phyloP scores from a whole-genome alignment of 192 early-diverging fungal species.

The Obelidium mucronatum region DNA sequence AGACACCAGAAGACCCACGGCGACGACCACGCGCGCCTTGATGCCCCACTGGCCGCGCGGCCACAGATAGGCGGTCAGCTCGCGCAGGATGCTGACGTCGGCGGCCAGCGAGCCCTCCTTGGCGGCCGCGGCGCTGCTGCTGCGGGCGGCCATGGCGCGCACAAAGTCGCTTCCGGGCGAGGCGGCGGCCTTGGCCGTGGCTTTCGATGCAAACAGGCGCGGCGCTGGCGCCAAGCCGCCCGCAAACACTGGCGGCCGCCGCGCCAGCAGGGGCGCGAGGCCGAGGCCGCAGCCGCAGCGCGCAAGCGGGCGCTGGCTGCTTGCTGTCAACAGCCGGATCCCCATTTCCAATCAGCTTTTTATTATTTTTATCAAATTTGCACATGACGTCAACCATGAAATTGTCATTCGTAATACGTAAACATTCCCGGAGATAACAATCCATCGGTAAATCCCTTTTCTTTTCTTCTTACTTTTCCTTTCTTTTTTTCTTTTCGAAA shows the following conservation, averaged over 20 bases:
- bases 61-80: conserved; percentile 86
- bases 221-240: background rate
- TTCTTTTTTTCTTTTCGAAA: too few species aligned
- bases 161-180: background rate
- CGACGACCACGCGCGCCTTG: conserved; percentile 86
- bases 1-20: conserved; percentile 79
- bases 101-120: conserved; percentile 4
- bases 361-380: background rate
- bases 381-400: background rate
- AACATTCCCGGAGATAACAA: too few species aligned
- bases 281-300: background rate
- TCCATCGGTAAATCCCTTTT: too few species aligned
- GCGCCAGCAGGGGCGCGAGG: background rate
- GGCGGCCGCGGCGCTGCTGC: background rate
- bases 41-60: conserved; percentile 85
- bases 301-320: background rate
- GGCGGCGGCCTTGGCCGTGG: background rate
- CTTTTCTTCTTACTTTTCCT: too few species aligned
- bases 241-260: background rate
- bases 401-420: too few species aligned
- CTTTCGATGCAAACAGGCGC: background rate
- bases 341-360: background rate
- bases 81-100: conserved; percentile 74
- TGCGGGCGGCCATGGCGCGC: background rate
- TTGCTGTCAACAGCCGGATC: background rate